These are phyloP conservation scores for Candida suzukii DNA, from an alignment of 805 yeast species.

Conservation along the genomic window DNA sequence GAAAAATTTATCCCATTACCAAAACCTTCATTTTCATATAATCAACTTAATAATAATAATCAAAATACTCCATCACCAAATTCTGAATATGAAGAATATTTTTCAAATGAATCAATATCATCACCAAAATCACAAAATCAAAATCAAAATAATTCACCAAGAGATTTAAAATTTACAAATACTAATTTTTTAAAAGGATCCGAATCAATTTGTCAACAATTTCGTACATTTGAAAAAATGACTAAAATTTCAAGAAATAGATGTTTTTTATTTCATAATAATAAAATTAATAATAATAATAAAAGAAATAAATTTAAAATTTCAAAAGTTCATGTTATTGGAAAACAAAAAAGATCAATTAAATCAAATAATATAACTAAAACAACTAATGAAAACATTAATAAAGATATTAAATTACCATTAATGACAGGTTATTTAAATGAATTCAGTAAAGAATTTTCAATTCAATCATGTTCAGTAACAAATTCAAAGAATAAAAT, in stretches of 20 bases:
- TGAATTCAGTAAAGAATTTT: constrained; percentile 45
- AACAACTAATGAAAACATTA: not conserved
- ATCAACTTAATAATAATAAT: too few species aligned
- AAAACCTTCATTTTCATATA: too few species aligned
- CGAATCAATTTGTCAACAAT: not conserved
- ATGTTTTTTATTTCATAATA: too few species aligned
- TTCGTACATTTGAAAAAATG: not conserved
- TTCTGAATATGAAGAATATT: not conserved
- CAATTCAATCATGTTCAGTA: constrained; percentile 43
- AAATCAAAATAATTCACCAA: not conserved
- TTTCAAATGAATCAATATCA: not conserved
- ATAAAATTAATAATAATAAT: too few species aligned
- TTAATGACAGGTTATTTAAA: constrained; percentile 32
- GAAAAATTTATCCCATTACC: not conserved
- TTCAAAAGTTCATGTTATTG: too few species aligned
- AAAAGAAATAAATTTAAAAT: too few species aligned
- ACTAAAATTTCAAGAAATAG: not conserved
- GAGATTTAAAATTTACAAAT: not conserved
- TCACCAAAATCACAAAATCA: not conserved
- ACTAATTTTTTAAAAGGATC: not conserved
- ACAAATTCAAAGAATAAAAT: constrained; percentile 9
- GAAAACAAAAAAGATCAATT: too few species aligned
- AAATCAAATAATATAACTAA: too few species aligned
- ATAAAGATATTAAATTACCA: constrained; percentile 11
- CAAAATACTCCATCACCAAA: constrained; percentile 1